Evolutionary conservation across 805 yeast genomes (phyloP).

Genomic region (Kurtzmaniella cleridarum): DNA sequence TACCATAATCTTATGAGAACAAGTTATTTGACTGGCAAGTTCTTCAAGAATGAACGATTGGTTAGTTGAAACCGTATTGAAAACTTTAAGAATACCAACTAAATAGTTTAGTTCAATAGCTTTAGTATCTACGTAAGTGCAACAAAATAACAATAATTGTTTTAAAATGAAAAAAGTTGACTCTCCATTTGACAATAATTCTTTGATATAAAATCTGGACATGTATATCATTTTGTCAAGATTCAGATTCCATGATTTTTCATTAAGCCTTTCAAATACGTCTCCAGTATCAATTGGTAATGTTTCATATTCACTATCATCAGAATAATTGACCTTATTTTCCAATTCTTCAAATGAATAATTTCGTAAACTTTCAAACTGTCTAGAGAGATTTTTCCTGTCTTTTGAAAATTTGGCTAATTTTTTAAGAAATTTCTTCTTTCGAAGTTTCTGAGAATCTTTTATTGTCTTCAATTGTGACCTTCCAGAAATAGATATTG

Average conservation of each 20-base stretch:
- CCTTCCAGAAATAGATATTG: neutral
- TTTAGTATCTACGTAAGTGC: conserved; percentile 13
- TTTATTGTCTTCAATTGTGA: too few relatives aligned
- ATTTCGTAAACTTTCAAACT: neutral
- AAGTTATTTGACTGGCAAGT: too few relatives aligned
- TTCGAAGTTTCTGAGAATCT: too few relatives aligned
- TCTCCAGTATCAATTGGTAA: conserved; percentile 4
- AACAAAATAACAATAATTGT: conserved; percentile 18
- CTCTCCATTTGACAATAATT: conserved; percentile 23
- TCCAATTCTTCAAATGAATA: conserved; percentile 1
- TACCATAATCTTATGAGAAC: too few relatives aligned
- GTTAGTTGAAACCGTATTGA: neutral
- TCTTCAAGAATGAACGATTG: too few relatives aligned
- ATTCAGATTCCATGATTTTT: conserved; percentile 1
- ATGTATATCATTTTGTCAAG: conserved; percentile 5
- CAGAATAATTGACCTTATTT: conserved; percentile 8
- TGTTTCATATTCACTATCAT: conserved; percentile 20
- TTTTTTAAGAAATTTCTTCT: too few relatives aligned
- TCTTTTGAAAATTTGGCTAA: too few relatives aligned
- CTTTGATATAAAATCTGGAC: conserved; percentile 12
- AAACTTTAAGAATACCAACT: neutral
- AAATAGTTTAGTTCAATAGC: conserved; percentile 1
- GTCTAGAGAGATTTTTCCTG: too few relatives aligned
- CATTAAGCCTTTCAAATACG: conserved; percentile 4
- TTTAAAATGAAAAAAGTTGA: conserved; percentile 20